Percentiles rank a stretch among this genome's conserved stretches.
Conservation (phyloP, 2,329 filamentous ascomycete species). For the Chrysoporthe puriensis region DNA sequence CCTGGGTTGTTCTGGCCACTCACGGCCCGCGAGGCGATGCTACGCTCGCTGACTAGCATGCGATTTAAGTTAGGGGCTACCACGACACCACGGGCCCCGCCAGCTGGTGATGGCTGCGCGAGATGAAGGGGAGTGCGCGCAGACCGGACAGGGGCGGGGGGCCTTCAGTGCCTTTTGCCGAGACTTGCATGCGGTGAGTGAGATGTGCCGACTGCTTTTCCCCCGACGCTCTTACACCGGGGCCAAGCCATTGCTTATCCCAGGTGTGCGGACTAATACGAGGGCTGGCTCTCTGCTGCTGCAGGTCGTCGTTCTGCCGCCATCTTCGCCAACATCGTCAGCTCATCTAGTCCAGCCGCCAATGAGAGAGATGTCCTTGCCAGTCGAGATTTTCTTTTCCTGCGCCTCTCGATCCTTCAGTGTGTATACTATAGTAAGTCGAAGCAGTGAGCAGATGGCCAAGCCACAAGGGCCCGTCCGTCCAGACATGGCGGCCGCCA, state of each 20-base stretch:
- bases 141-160: neutral
- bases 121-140: neutral
- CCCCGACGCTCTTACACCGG: neutral
- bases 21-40: neutral
- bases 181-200: neutral
- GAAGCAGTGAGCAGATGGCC: neutral
- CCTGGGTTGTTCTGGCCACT: neutral
- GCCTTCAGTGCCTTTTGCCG: neutral
- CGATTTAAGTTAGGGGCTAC: neutral
- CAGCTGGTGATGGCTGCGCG: neutral
- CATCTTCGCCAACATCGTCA: neutral
- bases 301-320: neutral
- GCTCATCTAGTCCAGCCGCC: neutral
- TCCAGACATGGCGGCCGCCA: neutral
- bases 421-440: neutral
- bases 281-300: too few species aligned
- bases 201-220: too few species aligned
- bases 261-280: neutral
- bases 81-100: neutral
- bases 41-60: constrained; percentile 4
- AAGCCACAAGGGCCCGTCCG: neutral
- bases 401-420: neutral
- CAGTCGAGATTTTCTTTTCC: neutral
- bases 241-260: neutral
- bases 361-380: neutral